Percentiles rank a stretch among this genome's conserved stretches.
Conservation (phyloP, 345 rosid genomes). For the Pelargonium nanum region DNA sequence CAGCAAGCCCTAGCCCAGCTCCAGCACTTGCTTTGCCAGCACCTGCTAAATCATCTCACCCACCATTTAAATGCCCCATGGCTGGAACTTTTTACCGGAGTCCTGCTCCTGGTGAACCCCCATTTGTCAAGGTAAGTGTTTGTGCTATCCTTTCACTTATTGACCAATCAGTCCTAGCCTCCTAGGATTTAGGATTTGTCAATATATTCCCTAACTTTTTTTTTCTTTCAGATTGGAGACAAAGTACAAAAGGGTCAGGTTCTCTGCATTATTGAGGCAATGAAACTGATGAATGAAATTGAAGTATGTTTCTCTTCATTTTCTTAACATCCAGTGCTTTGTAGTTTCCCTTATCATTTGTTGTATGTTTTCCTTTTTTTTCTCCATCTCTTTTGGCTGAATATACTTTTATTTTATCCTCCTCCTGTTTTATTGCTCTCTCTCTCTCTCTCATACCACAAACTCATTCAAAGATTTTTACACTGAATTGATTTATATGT, state of each 20-base stretch:
- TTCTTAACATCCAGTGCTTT: slow-evolving; percentile 2
- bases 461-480: too few species aligned
- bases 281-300: slow-evolving; percentile 98
- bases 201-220: background rate
- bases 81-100: slow-evolving; percentile 88
- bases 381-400: too few species aligned
- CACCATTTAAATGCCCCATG: slow-evolving; percentile 81
- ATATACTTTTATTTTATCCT: too few species aligned
- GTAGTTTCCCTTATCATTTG: background rate
- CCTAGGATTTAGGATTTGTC: background rate
- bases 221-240: slow-evolving; percentile 65
- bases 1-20: slow-evolving; percentile 12
- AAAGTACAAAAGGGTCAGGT: slow-evolving; percentile 95
- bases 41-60: slow-evolving; percentile 47
- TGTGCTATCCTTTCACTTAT: background rate
- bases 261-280: slow-evolving; percentile 89
- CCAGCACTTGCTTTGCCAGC: slow-evolving; percentile 29
- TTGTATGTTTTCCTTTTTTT: background rate
- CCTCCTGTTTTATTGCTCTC: too few species aligned
- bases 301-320: slow-evolving; percentile 38
- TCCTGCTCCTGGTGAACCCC: slow-evolving; percentile 85
- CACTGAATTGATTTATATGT: too few species aligned
- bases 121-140: slow-evolving; percentile 69
- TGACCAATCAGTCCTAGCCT: background rate
- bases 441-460: too few species aligned